Base-by-base conservation (phyloP, 495 filamentous ascomycete species). In the Hypomontagnella monticulosa region DNA sequence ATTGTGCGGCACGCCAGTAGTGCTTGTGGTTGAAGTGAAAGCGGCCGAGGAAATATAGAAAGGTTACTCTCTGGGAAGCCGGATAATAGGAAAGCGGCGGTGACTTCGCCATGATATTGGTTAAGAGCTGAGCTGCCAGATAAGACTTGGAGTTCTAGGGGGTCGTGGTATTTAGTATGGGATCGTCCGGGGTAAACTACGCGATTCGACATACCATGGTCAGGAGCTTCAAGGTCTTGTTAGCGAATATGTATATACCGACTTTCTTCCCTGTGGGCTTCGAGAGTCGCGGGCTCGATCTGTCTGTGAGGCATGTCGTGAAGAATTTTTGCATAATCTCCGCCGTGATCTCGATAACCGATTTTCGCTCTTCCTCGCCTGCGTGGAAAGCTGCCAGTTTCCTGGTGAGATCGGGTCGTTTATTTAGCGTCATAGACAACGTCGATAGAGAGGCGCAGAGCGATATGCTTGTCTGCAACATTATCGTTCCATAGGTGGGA, bases 11-110 rank as follows among this genome's bases (percentile, higher is more conserved):
- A 11, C 86, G 84, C 65, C 85, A 87, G 76, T 91, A 97, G 67
- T 96, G 88, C 41, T 84, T 89, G 61, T 91, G 92, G 54, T 88
- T 85, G 70, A 97, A 93, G 60, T 90, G 83, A 71, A 93, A 97
- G 37, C 93, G 89, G 27, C 94, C 94, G 14, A 97, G 89, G 71
- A 97, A 97, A 77, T 97, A 97, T 4, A 97, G 87, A 73, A 93
- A 98, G 16, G 94, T 93, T 23, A 96, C 91, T 38, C 92, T 86
- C 58, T 97, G 91, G 8, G 91, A 84, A n/a, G 92, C 91, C 12
- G 94, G 91, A 71, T 93, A 97, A 40, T 89, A 80, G 3, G 81
- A 79, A 12, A 96, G 81, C 0, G 91, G 91, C 4, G 93, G 91
- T 1, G 91, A 92, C 63, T 89, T 88, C 34, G 91, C 87, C 63